These are phyloP conservation scores for Neoboletus brunneissimus DNA, from an alignment of 768 basidiomycete genomes.

Conservation along the genomic window DNA sequence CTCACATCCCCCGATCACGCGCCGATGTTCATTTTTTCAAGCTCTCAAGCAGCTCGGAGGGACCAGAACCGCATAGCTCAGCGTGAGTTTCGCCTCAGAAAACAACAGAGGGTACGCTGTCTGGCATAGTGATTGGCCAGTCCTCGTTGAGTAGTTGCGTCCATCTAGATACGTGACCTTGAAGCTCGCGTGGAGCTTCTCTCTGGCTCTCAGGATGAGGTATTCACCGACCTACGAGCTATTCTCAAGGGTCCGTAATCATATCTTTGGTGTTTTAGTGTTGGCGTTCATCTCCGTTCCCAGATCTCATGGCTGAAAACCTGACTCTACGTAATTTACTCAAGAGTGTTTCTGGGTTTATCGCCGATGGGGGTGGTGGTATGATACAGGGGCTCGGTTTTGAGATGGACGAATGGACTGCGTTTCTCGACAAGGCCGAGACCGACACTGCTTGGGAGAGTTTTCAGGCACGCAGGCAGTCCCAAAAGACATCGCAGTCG, in stretches of 20 bases:
- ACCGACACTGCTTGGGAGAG: conserved; percentile 94
- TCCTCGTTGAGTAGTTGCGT: conserved; percentile 4
- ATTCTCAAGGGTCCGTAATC: conserved; percentile 64
- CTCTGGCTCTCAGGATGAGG: conserved; percentile 89
- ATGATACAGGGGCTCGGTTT: conserved; percentile 77
- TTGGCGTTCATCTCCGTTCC: conserved; percentile 6
- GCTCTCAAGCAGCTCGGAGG: conserved; percentile 83
- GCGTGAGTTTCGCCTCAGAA: conserved; percentile 87
- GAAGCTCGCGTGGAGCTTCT: conserved; percentile 94
- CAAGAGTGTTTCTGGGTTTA: conserved; percentile 71
- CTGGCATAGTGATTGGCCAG: not conserved
- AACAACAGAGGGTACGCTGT: conserved; percentile 73
- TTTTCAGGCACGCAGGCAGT: conserved; percentile 65
- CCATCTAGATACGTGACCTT: conserved; percentile 81
- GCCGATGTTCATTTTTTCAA: conserved; percentile 32
- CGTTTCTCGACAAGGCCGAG: conserved; percentile 80
- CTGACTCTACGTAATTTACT: conserved; percentile 77
- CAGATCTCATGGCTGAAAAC: conserved; percentile 90
- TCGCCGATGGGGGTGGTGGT: conserved; percentile 84
- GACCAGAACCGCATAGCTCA: conserved; percentile 93
- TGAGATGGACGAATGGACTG: conserved; percentile 73
- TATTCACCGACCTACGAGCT: conserved; percentile 76
- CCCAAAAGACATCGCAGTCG: conserved; percentile 30
- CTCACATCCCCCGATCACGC: not conserved
- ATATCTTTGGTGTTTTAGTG: not conserved